These are phyloP conservation scores for Prunus campanulata DNA, from an alignment of 306 rosid species.

Conservation along the genomic window DNA sequence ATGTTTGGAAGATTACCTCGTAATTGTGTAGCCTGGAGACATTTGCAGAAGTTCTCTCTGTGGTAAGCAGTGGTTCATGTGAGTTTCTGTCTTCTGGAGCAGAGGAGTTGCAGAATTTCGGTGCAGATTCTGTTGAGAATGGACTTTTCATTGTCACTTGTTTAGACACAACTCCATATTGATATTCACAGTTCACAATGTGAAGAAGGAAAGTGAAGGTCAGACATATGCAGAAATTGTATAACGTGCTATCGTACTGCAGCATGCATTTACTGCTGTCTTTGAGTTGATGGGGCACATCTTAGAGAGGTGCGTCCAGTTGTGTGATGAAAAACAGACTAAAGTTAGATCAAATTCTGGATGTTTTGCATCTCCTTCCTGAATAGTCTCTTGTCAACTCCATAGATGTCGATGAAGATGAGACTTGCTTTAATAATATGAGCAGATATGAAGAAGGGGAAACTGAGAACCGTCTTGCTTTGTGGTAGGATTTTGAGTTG, in stretches of 20 bases:
- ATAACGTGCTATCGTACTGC: conserved; percentile 79
- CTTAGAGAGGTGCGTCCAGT: conserved; percentile 67
- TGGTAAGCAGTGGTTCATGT: conserved; percentile 48
- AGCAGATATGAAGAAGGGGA: conserved; percentile 87
- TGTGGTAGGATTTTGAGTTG: conserved; percentile 92
- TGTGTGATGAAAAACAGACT: conserved; percentile 64
- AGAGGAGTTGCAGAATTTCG: conserved; percentile 65
- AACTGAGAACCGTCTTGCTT: conserved; percentile 85
- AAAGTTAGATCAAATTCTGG: conserved; percentile 86
- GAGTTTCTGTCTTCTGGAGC: conserved; percentile 71
- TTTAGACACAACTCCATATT: conserved; percentile 38
- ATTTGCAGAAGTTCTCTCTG: conserved; percentile 72
- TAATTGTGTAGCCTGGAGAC: conserved; percentile 70
- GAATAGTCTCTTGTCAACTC: conserved; percentile 64
- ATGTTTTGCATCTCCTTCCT: conserved; percentile 53
- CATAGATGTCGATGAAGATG: conserved; percentile 68
- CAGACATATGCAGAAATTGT: conserved; percentile 92
- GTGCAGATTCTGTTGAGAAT: conserved; percentile 71
- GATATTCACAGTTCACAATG: conserved; percentile 72
- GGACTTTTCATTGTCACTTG: conserved; percentile 63
- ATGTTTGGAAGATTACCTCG: background rate
- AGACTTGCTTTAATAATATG: conserved; percentile 78
- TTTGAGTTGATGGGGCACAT: conserved; percentile 76
- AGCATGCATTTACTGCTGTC: conserved; percentile 79
- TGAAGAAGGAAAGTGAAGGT: conserved; percentile 77